Evolutionary conservation across 2,329 filamentous ascomycete genomes (phyloP).

Genomic region (Orbilia brochopaga): DNA sequence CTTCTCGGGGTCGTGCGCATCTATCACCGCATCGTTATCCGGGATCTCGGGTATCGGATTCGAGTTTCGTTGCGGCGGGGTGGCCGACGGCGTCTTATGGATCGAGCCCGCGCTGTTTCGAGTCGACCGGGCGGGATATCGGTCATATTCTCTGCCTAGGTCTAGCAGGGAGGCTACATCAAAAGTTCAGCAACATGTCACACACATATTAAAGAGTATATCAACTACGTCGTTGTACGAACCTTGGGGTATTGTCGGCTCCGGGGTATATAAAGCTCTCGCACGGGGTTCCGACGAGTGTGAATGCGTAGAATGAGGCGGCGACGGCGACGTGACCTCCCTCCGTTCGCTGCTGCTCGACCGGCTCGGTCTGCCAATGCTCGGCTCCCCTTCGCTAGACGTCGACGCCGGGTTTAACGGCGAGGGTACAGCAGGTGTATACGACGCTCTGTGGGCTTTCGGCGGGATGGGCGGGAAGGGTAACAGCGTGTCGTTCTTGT

Average conservation of each 20-base stretch:
- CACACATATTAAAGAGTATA: no score
- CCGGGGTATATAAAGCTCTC: slow-evolving; percentile 29
- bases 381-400: slow-evolving; percentile 28
- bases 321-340: background rate
- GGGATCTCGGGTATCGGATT: slow-evolving; percentile 15
- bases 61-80: slow-evolving; percentile 34
- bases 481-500: slow-evolving; percentile 21
- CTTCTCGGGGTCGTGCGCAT: slow-evolving; percentile 28
- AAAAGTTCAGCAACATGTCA: no score
- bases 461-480: slow-evolving; percentile 32
- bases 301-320: slow-evolving; percentile 10
- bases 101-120: slow-evolving; percentile 32
- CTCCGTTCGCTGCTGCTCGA: slow-evolving; percentile 25
- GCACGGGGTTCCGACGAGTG: slow-evolving; percentile 10
- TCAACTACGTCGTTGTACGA: no score
- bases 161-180: slow-evolving; percentile 45
- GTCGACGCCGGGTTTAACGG: slow-evolving; percentile 55
- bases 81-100: slow-evolving; percentile 27
- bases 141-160: slow-evolving; percentile 44
- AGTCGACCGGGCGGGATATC: slow-evolving; percentile 43
- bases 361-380: slow-evolving; percentile 20
- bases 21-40: background rate
- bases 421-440: slow-evolving; percentile 55
- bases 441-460: slow-evolving; percentile 48
- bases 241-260: slow-evolving; percentile 34